Base-by-base conservation (phyloP, 2,329 filamentous ascomycete species). In the Metarhizium rileyi region DNA sequence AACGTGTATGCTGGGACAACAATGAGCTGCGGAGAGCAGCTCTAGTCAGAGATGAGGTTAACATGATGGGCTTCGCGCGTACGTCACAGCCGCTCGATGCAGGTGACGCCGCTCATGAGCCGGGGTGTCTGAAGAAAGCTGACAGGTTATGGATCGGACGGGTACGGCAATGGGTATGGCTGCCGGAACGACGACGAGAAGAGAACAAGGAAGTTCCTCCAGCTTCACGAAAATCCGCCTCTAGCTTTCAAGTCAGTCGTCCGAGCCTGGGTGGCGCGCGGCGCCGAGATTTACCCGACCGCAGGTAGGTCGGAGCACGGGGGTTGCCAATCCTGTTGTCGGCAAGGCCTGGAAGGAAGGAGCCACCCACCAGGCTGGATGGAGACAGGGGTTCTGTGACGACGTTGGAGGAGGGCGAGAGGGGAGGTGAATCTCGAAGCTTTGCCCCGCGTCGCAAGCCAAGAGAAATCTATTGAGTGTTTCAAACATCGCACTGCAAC, bases 1-100 rank as follows among this genome's bases (percentile, higher is more conserved):
- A 55, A 35, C 63, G 61, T 33, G 58, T 53, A 20, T 47, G 44
- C 33, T 22, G 50, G 18, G 50, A 47, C 27, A 48, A 50, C 44
- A 49, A 48, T 53, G 56, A 43, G 16, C 46, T 35, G 22, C 51
- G 38, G 28, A 49, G 30, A 27, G 49, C 46, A 49, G 51, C 46
- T 47, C 51, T 46, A n/a, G 44, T 47, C 46, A 53, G 18, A 18
- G 46, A 51, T 26, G 43, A 30, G 46, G 43, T 44, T 46, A 26
- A 46, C 51, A 53, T 53, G 49, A 25, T 44, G 45, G 47, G 41
- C 42, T 46, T 36, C 20, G 23, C 38, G 47, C 44, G 51, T 46
- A 51, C 45, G 49, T 54, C 49, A 50, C 42, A 50, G 49, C 50
- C 28, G 48, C 52, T 33, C 35, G 42, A 43, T 49, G 45, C 44